Conservation (phyloP, 164 flowering plant species). For the Sedum album region DNA sequence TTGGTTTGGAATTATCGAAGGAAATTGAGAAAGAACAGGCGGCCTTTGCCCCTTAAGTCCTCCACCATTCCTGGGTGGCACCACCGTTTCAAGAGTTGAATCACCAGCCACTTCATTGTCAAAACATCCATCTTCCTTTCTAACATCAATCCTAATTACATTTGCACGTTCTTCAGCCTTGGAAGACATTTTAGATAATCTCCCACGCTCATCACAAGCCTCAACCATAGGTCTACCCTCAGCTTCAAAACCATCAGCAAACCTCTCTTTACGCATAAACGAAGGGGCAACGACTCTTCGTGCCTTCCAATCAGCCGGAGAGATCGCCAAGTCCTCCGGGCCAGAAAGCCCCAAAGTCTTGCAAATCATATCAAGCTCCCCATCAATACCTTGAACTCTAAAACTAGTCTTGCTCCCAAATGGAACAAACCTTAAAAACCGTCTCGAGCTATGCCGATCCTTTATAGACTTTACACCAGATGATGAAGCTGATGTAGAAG, state of each 20-base stretch:
- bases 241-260: neutral
- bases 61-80: constrained; percentile 8
- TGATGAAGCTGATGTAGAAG: neutral
- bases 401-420: constrained; percentile 32
- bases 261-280: constrained; percentile 7
- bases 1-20: constrained; percentile 17
- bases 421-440: constrained; percentile 18
- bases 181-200: neutral
- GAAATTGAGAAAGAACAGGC: constrained; percentile 39
- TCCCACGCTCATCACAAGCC: constrained; percentile 2
- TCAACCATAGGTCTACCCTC: neutral
- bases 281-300: constrained; percentile 26
- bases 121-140: neutral
- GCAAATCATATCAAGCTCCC: constrained; percentile 36
- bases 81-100: neutral
- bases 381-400: constrained; percentile 37
- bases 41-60: constrained; percentile 62
- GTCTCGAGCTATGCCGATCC: constrained; percentile 9
- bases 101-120: neutral
- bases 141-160: neutral
- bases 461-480: constrained; percentile 6
- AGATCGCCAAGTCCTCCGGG: constrained; percentile 52
- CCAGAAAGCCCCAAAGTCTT: constrained; percentile 49
- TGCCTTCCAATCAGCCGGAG: constrained; percentile 35
- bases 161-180: neutral